phyloP scores from a whole-genome alignment of 1,139 yeast genomes.

The Yamadazyma epiphylla region DNA sequence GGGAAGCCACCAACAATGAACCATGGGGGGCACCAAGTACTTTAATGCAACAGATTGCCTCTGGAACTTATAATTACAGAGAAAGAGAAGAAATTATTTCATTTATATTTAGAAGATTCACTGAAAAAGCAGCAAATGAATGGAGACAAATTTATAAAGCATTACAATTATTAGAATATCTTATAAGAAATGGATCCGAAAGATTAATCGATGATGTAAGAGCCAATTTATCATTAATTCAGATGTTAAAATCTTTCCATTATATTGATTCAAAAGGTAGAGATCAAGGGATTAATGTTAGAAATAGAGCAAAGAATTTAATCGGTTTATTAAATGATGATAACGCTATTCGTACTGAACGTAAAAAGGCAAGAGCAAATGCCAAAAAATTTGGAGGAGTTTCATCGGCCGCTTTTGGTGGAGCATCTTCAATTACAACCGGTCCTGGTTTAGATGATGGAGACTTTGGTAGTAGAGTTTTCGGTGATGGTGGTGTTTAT shows the following conservation, averaged over 20 bases:
- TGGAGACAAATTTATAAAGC: constrained; percentile 98
- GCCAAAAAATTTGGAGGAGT: constrained; percentile 78
- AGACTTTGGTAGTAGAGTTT: constrained; percentile 54
- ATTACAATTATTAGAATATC: constrained; percentile 83
- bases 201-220: constrained; percentile 93
- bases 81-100: constrained; percentile 76
- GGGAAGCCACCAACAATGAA: constrained; percentile 97
- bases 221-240: constrained; percentile 74
- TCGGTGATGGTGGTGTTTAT: constrained; percentile 79
- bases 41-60: constrained; percentile 90
- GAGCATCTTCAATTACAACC: constrained; percentile 30
- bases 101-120: constrained; percentile 74
- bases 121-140: constrained; percentile 92
- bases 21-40: constrained; percentile 99
- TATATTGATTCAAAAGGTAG: constrained; percentile 91
- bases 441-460: constrained; percentile 47
- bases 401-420: constrained; percentile 50
- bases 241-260: constrained; percentile 90
- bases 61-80: constrained; percentile 85
- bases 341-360: constrained; percentile 69
- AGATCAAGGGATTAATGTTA: constrained; percentile 94
- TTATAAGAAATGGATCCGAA: constrained; percentile 90
- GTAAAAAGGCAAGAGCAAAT: constrained; percentile 84
- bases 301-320: constrained; percentile 83
- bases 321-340: constrained; percentile 74